A percentile compares a stretch with the other conserved stretches of the same genome.
These are phyloP conservation scores for Boletus rubroflammeus DNA, from an alignment of 768 basidiomycete genomes.

Conservation along the genomic window DNA sequence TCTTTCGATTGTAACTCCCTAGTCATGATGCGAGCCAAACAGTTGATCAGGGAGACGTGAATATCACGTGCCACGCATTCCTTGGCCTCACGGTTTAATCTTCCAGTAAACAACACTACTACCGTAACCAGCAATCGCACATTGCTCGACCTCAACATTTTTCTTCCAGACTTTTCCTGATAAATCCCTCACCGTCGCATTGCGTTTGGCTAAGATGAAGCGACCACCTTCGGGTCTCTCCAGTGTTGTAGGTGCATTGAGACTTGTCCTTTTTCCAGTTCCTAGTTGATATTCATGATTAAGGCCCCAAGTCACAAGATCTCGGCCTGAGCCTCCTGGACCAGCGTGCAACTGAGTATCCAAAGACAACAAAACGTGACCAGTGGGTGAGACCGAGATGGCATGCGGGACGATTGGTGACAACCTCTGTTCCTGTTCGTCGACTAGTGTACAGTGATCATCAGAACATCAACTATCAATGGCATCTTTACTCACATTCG, in stretches of 20 bases:
- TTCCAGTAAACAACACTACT: conserved; percentile 73
- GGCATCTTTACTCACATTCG: conserved; percentile 63
- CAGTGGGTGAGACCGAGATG: conserved; percentile 67
- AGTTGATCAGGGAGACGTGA: background rate
- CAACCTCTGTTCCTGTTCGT: conserved; percentile 56
- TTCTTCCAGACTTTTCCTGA: conserved; percentile 58
- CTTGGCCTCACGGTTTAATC: conserved; percentile 27
- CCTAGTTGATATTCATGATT: conserved; percentile 75
- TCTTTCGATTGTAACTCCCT: conserved; percentile 32
- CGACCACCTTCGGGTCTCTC: conserved; percentile 50
- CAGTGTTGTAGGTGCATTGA: conserved; percentile 51
- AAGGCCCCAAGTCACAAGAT: conserved; percentile 70
- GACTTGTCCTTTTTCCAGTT: conserved; percentile 62
- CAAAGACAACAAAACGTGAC: conserved; percentile 73
- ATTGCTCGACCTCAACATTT: conserved; percentile 61
- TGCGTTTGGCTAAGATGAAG: conserved; percentile 53
- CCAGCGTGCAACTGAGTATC: conserved; percentile 53
- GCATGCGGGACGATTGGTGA: conserved; percentile 60
- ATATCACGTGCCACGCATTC: conserved; percentile 15
- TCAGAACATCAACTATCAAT: conserved; percentile 1
- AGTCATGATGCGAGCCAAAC: conserved; percentile 15
- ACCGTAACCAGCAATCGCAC: conserved; percentile 56
- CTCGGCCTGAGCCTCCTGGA: conserved; percentile 52
- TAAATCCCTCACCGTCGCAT: conserved; percentile 55
- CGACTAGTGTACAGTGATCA: conserved; percentile 42